Percentiles rank a stretch among this genome's conserved stretches.
Evolutionary conservation across 345 rosid genomes (phyloP).

Genomic region (Ricinus communis): DNA sequence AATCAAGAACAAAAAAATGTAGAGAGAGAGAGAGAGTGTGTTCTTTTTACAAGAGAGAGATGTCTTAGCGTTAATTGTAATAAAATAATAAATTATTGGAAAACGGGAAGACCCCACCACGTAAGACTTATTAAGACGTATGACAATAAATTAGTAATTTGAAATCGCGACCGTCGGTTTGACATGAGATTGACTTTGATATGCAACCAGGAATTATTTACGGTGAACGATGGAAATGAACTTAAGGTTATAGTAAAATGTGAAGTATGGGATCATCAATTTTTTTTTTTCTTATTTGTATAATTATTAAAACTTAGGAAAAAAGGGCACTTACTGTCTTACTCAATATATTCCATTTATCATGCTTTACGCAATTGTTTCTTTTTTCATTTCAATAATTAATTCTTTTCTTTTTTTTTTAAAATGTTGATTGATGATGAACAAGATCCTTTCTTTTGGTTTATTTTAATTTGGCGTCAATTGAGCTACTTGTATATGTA

Average conservation of each 20-base stretch:
- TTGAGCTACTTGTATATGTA: neutral
- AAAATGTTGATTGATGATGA: neutral
- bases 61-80: constrained; percentile 19
- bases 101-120: constrained; percentile 11
- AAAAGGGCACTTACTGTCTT: constrained; percentile 13
- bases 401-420: no score
- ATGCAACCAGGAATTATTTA: neutral
- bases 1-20: constrained; percentile 5
- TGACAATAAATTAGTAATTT: neutral
- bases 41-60: constrained; percentile 14
- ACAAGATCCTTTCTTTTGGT: neutral
- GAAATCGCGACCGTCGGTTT: constrained; percentile 2
- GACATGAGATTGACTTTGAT: constrained; percentile 3
- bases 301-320: neutral
- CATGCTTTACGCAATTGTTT: constrained; percentile 19
- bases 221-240: neutral
- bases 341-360: constrained; percentile 14
- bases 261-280: constrained; percentile 6
- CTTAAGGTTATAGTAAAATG: neutral
- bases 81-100: constrained; percentile 11
- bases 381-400: neutral
- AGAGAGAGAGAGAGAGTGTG: constrained; percentile 26
- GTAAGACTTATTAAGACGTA: neutral
- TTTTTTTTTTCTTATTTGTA: neutral
- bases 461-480: neutral